A percentile compares a stretch with the other conserved stretches of the same genome.
Conservation (phyloP, 2,329 filamentous ascomycete genomes). For the Clonostachys byssicola region DNA sequence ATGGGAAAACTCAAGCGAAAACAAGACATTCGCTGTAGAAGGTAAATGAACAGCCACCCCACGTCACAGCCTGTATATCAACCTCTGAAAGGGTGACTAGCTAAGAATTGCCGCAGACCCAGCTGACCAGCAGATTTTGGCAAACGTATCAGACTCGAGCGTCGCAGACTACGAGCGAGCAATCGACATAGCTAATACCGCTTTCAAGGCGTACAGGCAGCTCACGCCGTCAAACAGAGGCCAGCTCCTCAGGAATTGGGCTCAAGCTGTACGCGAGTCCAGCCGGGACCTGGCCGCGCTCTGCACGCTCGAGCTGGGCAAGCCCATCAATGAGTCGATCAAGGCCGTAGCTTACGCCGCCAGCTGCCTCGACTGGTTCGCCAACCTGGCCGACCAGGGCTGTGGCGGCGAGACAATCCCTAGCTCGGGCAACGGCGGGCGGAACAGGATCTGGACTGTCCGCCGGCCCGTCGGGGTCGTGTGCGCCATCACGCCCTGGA, state of each 20-base stretch:
- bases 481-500: slow-evolving; percentile 27
- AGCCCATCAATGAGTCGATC: slow-evolving; percentile 71
- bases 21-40: too few species aligned
- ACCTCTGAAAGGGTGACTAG: too few species aligned
- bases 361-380: slow-evolving; percentile 56
- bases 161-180: too few species aligned
- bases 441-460: slow-evolving; percentile 33
- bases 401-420: slow-evolving; percentile 55
- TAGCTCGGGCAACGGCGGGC: slow-evolving; percentile 53
- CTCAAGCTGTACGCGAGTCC: slow-evolving; percentile 74
- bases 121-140: too few species aligned
- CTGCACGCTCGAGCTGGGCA: slow-evolving; percentile 88
- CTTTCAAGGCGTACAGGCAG: slow-evolving; percentile 66
- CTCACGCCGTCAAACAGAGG: slow-evolving; percentile 71
- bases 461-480: slow-evolving; percentile 8
- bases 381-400: too few species aligned
- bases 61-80: too few species aligned
- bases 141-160: too few species aligned
- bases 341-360: slow-evolving; percentile 70
- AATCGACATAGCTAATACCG: slow-evolving; percentile 71
- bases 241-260: slow-evolving; percentile 74
- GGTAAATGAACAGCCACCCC: too few species aligned
- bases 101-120: too few species aligned
- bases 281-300: slow-evolving; percentile 75
- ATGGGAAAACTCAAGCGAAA: too few species aligned